Base-by-base conservation (phyloP, 176 grass and related monocot genomes). In the Rhynchospora tenuis region DNA sequence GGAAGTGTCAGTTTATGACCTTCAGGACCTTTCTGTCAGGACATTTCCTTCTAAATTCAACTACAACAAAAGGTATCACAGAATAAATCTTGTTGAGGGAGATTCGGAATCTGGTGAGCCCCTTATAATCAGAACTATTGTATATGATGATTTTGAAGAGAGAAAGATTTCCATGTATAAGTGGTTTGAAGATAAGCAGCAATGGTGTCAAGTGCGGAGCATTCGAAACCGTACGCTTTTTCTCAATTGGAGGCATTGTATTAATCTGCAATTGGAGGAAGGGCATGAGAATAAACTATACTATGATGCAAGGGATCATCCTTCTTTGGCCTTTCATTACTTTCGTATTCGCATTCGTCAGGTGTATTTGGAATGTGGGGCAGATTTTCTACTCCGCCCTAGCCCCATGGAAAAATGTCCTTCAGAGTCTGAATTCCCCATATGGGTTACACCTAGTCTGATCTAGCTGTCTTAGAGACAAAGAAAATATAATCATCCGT, bases 1-100 rank as follows among this genome's bases (percentile, higher is more conserved):
- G 9, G 17, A 73, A 47, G 69, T 73, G n/a, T 47, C 69, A 20
- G 43, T 73, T 73, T 73, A 22, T 48, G 69, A 73, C 69, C n/a
- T 73, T 73, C 16, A 47, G 3, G n/a, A 47, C 9, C 69, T 4
- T 38, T 73, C 69, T 48, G 9, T 47, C 16, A 48, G 69, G 42
- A 73, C 11, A 9, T 48, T 47, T 23, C 42, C 69, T 73, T 22
- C 15, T 23, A 48, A 46, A 73, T 22, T 73, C 38, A 47, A 73
- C 44, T 22, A 4, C 44, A 73, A 10, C 19, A 15, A 3, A 1
- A 9, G 1, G 11, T 9, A 2, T 48, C 31, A 81, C 4, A 12
- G 7, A 28, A 15, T 81, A 64, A 20, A 81, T 64, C 22, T 81
- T 19, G 59, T 81, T 46, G 31, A 46, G 60, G 79, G 59, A 81